Evolutionary conservation across 2,329 filamentous ascomycete genomes (phyloP).

Genomic region (Tothia fuscella): DNA sequence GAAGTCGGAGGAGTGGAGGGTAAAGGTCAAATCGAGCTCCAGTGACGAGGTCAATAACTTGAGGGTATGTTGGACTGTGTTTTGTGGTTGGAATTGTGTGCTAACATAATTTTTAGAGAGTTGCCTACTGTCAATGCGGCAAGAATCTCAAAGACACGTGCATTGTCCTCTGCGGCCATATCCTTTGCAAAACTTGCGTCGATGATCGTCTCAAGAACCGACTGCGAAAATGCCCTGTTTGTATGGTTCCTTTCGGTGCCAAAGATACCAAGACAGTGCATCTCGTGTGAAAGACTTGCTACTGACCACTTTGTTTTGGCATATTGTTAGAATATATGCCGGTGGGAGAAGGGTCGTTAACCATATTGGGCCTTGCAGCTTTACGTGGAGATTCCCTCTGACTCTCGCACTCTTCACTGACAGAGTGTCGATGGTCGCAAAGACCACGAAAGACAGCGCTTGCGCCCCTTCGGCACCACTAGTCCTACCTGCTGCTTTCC

Average conservation of each 20-base stretch:
- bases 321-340: no score
- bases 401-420: no score
- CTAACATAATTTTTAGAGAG: slow-evolving; percentile 41
- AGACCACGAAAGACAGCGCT: no score
- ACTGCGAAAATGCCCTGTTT: slow-evolving; percentile 90
- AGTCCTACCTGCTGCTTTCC: no score
- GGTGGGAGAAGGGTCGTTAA: no score
- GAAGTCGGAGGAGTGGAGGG: slow-evolving; percentile 75
- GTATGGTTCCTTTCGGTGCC: slow-evolving; percentile 81
- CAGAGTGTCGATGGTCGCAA: no score
- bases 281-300: background rate
- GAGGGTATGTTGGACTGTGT: slow-evolving; percentile 51
- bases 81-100: slow-evolving; percentile 11
- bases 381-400: no score
- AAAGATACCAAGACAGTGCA: slow-evolving; percentile 44
- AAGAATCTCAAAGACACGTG: slow-evolving; percentile 89
- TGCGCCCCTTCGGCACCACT: no score
- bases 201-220: slow-evolving; percentile 81
- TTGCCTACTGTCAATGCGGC: slow-evolving; percentile 83
- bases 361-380: no score
- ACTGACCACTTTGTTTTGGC: background rate
- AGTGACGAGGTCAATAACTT: slow-evolving; percentile 76
- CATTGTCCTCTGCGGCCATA: slow-evolving; percentile 86
- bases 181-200: slow-evolving; percentile 85
- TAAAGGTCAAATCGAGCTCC: slow-evolving; percentile 67